Conservation (phyloP, 176 grass and related monocot species). For the Guadua angustifolia region DNA sequence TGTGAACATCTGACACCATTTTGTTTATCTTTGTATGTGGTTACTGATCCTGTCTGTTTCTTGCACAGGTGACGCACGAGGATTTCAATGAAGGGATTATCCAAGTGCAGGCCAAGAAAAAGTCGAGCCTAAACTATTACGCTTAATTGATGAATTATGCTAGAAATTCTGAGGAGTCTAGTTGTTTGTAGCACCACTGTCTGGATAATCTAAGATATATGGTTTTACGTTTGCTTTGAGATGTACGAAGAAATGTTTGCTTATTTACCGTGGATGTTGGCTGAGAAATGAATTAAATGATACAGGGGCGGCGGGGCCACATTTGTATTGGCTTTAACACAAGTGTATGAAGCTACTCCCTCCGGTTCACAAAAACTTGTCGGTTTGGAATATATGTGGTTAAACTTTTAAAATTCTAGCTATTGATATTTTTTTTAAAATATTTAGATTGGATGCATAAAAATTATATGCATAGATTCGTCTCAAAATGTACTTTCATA, state of each 20-base stretch:
- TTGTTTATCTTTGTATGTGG: not conserved
- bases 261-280: no score
- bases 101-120: constrained; percentile 96
- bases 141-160: constrained; percentile 48
- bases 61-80: constrained; percentile 71
- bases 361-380: no score
- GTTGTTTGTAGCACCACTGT: constrained; percentile 38
- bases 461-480: no score
- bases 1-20: not conserved
- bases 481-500: no score
- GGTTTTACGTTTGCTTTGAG: constrained; percentile 13
- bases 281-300: no score
- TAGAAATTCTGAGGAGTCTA: not conserved
- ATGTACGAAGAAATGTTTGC: not conserved
- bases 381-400: no score
- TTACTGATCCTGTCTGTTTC: not conserved
- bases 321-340: not conserved
- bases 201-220: constrained; percentile 5
- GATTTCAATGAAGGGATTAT: constrained; percentile 95
- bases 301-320: no score
- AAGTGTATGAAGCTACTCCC: not conserved
- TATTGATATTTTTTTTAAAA: no score
- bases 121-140: constrained; percentile 79
- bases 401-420: no score
- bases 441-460: no score